Base-by-base conservation (phyloP, 139 green algal genomes). In the Auxenochlorella pyrenoidosa region DNA sequence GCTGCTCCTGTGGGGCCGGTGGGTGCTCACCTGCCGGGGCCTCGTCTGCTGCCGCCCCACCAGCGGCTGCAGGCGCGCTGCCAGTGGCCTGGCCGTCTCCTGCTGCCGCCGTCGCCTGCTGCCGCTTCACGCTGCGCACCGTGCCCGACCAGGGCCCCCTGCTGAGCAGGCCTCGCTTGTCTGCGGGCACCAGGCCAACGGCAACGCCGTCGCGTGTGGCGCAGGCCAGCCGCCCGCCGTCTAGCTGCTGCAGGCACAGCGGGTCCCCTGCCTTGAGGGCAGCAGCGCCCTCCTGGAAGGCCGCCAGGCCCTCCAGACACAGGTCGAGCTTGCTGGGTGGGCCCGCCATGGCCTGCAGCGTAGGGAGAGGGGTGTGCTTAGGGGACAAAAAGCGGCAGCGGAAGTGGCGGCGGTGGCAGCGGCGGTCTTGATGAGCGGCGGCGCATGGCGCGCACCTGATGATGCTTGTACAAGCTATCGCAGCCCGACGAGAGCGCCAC, bases 111-210 rank as follows among this genome's bases (percentile, higher is more conserved):
- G 47, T 3, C 43, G 12, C 59, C 5, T 8, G 22, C 38, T 70
- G 60, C 28, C 82, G 82, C 66, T 79, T 78, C n/a, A 86, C 82
- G 66, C 66, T 86, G 43, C 82, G 82, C n/a, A 86, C 82, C 0
- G 66, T 86, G 82, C 82, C 82, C 0, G 82, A 79, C 66, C 66
- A 86, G 19, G 66, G 65, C 30, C 82, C 82, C 32, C 82, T 70
- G n/a, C 65, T 86, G 18, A 86, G 43, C 65, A 70, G 24, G 10
- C 21, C 44, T 0, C 66, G 66, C 66, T 86, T 78, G 66, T 86
- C 82, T 26, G 82, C 82, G 28, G 82, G 82, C 12, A 86, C 41
- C 16, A 79, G 43, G 16, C 82, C 82, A 32, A 86, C 66, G 6
- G 44, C n/a, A 1, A 21, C 36, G 82, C 82, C 82, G 6, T 38